Percentiles rank a stretch among this genome's conserved stretches.
Conservation (phyloP, 257 asterid species). For the Echites panduratus region DNA sequence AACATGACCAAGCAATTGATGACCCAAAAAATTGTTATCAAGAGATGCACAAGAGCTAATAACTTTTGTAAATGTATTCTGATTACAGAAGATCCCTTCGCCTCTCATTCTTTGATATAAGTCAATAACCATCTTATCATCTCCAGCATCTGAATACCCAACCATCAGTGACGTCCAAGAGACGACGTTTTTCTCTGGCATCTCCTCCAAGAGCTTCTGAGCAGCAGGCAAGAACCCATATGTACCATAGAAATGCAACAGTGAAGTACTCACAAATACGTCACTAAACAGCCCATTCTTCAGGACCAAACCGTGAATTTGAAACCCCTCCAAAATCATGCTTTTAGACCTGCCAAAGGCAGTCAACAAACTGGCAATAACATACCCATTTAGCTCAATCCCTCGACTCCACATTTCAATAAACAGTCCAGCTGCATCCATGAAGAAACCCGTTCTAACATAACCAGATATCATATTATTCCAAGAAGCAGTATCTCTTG, state of each 20-base stretch:
- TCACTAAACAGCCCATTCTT: slow-evolving; percentile 56
- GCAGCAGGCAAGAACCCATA: slow-evolving; percentile 49
- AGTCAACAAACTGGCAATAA: slow-evolving; percentile 62
- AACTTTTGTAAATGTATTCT: slow-evolving; percentile 64
- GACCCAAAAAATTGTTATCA: slow-evolving; percentile 61
- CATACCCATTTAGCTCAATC: slow-evolving; percentile 44
- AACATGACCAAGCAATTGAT: slow-evolving; percentile 71
- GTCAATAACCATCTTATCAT: slow-evolving; percentile 34
- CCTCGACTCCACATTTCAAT: slow-evolving; percentile 55
- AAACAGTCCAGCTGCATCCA: slow-evolving; percentile 47
- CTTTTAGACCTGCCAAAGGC: slow-evolving; percentile 56
- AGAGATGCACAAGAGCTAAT: slow-evolving; percentile 65
- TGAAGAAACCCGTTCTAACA: slow-evolving; percentile 41
- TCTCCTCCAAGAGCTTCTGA: slow-evolving; percentile 47
- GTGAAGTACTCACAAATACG: slow-evolving; percentile 67
- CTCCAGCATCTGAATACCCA: slow-evolving; percentile 46
- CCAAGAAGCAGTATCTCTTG: slow-evolving; percentile 69
- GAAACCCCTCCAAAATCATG: slow-evolving; percentile 62
- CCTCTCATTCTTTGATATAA: slow-evolving; percentile 50
- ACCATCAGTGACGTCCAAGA: slow-evolving; percentile 96
- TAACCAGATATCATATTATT: slow-evolving; percentile 75
- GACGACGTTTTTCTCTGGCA: slow-evolving; percentile 79
- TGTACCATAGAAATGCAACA: slow-evolving; percentile 78
- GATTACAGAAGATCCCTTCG: slow-evolving; percentile 49
- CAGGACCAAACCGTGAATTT: slow-evolving; percentile 62